Conservation (phyloP, 75 land plant species). For the Pinus taeda region DNA sequence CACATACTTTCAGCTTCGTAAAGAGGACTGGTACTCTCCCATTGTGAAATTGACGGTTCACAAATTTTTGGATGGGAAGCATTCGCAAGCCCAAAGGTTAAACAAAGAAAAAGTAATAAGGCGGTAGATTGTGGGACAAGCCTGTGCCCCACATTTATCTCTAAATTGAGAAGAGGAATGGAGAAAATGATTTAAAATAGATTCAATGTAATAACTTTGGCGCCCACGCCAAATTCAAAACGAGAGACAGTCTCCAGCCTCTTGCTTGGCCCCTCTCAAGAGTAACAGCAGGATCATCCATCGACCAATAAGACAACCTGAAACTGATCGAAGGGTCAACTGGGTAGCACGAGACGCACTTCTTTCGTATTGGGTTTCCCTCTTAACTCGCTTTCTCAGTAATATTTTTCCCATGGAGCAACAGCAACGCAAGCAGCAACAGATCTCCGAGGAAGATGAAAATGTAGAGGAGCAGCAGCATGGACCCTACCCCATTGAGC, state of each 20-base stretch:
- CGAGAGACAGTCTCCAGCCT: background rate
- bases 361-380: background rate
- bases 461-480: slow-evolving; percentile 61
- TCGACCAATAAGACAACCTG: no score
- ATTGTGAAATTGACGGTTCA: no score
- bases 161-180: no score
- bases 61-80: no score
- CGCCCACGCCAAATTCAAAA: background rate
- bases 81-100: no score
- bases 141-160: no score
- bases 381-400: background rate
- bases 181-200: no score
- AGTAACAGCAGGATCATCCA: background rate
- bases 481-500: slow-evolving; percentile 87
- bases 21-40: no score
- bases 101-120: no score
- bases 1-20: no score
- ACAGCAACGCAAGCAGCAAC: slow-evolving; percentile 34
- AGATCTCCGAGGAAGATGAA: slow-evolving; percentile 32
- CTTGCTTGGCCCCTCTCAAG: background rate
- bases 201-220: background rate
- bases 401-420: slow-evolving; percentile 25
- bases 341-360: background rate
- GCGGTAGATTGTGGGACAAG: no score
- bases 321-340: background rate